phyloP scores from a whole-genome alignment of 108 stramenopile genomes.

The Chaetoceros muelleri region DNA sequence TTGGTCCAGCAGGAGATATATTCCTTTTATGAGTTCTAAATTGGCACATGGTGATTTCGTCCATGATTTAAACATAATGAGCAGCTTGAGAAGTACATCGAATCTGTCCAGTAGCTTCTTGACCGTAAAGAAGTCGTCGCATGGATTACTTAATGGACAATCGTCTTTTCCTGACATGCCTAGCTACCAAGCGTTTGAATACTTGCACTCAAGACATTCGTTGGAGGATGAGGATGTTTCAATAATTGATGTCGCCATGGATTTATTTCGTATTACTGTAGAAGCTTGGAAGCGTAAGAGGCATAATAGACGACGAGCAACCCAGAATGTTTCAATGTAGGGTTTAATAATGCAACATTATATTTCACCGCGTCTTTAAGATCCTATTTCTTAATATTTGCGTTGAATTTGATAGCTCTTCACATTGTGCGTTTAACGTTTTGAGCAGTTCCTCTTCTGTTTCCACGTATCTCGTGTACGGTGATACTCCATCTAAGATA shows the following conservation, averaged over 20 bases:
- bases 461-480: slow-evolving; percentile 54
- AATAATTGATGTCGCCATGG: neutral
- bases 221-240: neutral
- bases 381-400: slow-evolving; percentile 41
- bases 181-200: neutral
- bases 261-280: neutral
- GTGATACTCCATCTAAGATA: slow-evolving; percentile 46
- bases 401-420: slow-evolving; percentile 21
- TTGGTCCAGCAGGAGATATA: no score
- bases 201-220: neutral
- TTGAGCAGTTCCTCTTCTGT: slow-evolving; percentile 37
- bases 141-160: no score
- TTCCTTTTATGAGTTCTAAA: no score
- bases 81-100: no score
- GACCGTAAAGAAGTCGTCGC: no score
- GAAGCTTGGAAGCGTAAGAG: neutral
- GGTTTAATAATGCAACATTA: no score
- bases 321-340: no score
- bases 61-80: no score
- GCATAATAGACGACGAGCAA: neutral
- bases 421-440: slow-evolving; percentile 31
- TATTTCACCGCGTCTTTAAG: slow-evolving; percentile 18
- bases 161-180: no score
- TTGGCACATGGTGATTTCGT: no score
- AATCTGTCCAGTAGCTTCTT: no score